Evolutionary conservation across 1,284 basidiomycete species (phyloP), one percentile per base, ranked within the genome.

Genomic region (Laetiporus sulphureus): DNA sequence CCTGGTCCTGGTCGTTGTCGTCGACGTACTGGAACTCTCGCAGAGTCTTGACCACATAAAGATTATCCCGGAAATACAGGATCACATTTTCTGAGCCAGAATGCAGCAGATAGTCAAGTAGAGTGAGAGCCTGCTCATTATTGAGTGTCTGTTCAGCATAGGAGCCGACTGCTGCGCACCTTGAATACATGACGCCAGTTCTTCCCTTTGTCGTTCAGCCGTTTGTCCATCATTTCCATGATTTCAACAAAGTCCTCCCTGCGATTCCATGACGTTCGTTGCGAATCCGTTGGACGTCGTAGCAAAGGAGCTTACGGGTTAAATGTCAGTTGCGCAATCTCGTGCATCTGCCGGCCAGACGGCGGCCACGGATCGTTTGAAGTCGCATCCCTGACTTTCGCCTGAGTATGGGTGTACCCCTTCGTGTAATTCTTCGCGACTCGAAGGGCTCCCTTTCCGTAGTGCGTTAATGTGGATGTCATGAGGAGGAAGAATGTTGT

Each of bases 101-200:
- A 58, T 97, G 93, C 11, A 99, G 77, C 42, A 91, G 83, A 58
- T 99, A 98, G 64, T 99, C 95, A 36, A 99, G 77, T 1, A 99
- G 75, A 0, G 90, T 93, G 40, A 99, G 73, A 35, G 92, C 90
- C 87, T 93, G 53, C 2, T n/a, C 19, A 32, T 22, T n/a, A 5
- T 11, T 2, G 16, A 30, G 13, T 16, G 13, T 18, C 3, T 12
- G 23, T 31, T 30, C 32, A 41, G 36, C 10, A 36, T 41, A 24
- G 29, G 38, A 37, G 33, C 29, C 13, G 23, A 33, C 18, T 21
- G 24, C 31, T 31, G 30, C 66, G 47, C 52, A 84, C 90, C 77
- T 99, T 99, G 80, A 96, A 98, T 45, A 98, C 95, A 72, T 99
- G 95, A 32, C 94, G 75, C 96, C 95, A 99, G 59, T 97, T 95